Evolutionary conservation across 1,284 basidiomycete genomes (phyloP), one percentile per base, ranked within the genome.

Genomic region (Sporisorium exsertum): DNA sequence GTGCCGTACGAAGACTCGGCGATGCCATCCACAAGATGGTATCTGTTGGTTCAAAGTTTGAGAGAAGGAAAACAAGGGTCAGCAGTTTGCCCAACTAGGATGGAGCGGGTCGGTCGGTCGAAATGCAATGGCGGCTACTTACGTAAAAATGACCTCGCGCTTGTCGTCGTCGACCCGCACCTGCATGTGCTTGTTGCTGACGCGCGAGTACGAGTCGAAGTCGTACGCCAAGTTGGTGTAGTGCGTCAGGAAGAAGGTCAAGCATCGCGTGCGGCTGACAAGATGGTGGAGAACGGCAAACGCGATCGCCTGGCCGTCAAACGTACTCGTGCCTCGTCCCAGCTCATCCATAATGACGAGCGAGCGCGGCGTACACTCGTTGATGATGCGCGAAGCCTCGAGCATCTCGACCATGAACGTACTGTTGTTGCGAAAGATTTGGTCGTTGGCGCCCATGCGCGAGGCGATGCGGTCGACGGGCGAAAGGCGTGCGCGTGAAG

Each of bases 401-500:
- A 83, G 77, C 84, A 85, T 85, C 72, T 85, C 84, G 50, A 85
- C 84, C 84, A 85, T 85, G 51, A 85, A 85, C 22, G 84, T 85
- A 57, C 77, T 80, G 64, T 83, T 81, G 64, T 82, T 80, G 37
- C 79, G 76, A 77, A 85, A 85, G 49, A 84, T 80, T 55, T 79
- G 81, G 61, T 85, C 84, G 43, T 85, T 86, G 64, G 97, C 97
- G 20, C 97, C 97, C 96, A 99, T 99, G 29, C 97, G 91, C 8
- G 96, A 98, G 67, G 97, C 90, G 79, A 99, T 97, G 26, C 92
- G 89, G 85, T 99, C 96, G 2, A 97, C 91, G 0, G 97, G 94
- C 73, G 92, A 92, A 53, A 99, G 86, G 37, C 92, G 89, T 29
- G 96, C 97, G 58, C 87, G 89, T 37, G 89, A 86, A 0, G 97